Conservation (phyloP, 78 protist genomes). For the Polysphondylium violaceum region DNA sequence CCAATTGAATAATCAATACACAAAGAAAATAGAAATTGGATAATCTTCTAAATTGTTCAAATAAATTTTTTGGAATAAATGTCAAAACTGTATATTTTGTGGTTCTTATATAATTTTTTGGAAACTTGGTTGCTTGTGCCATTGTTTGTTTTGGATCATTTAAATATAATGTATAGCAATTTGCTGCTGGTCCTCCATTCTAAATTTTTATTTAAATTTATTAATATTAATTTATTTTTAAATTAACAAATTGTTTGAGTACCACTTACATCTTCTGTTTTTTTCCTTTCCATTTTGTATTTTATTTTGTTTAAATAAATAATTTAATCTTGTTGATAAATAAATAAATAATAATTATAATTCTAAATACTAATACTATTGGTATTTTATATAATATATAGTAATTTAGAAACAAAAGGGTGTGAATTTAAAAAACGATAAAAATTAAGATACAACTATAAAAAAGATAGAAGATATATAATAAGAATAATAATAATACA, state of each 20-base stretch:
- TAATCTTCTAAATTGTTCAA: constrained; percentile 85
- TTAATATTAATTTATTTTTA: no score
- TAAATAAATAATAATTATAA: background rate
- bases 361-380: background rate
- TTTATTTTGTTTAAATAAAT: no score
- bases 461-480: background rate
- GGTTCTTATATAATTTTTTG: constrained; percentile 77
- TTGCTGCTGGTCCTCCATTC: background rate
- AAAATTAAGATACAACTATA: background rate
- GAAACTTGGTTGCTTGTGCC: constrained; percentile 56
- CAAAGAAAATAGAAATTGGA: constrained; percentile 89
- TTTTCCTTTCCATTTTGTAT: background rate
- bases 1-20: constrained; percentile 82
- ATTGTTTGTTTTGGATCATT: constrained; percentile 61
- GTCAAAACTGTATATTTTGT: constrained; percentile 82
- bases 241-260: no score
- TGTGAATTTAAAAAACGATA: background rate
- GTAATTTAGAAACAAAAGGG: background rate
- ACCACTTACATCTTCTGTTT: background rate
- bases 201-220: no score
- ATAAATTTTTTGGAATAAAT: constrained; percentile 82
- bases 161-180: constrained; percentile 70
- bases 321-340: no score
- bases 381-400: background rate
- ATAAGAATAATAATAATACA: background rate